Conservation (phyloP, 352 stramenopile genomes). For the Nothophytophthora sp. region DNA sequence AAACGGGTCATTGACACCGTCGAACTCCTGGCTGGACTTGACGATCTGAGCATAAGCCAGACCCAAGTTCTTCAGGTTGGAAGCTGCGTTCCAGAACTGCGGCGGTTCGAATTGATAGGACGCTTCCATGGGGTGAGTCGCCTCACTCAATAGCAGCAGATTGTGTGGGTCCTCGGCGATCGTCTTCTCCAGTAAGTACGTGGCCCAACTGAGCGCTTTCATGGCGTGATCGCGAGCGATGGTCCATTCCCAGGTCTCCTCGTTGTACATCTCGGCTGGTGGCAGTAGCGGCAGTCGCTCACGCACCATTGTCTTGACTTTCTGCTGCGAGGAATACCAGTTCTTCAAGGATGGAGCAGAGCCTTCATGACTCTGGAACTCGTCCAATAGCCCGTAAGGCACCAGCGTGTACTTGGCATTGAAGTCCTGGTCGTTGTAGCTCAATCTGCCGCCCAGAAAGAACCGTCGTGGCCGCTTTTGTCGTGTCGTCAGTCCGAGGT, state of each 20-base stretch:
- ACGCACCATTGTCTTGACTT: conserved; percentile 36
- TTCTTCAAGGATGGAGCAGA: conserved; percentile 21
- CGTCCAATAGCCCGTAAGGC: conserved; percentile 56
- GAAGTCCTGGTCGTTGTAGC: conserved; percentile 62
- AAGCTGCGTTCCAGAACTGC: conserved; percentile 58
- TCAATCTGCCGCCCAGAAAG: conserved; percentile 86
- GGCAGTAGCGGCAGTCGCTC: conserved; percentile 44
- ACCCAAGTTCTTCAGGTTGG: conserved; percentile 93
- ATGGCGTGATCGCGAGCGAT: conserved; percentile 80
- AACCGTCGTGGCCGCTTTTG: conserved; percentile 38
- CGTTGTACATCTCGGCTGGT: conserved; percentile 73
- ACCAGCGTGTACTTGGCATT: conserved; percentile 45
- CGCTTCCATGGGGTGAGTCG: conserved; percentile 69
- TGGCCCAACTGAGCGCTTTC: conserved; percentile 80
- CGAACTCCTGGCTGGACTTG: conserved; percentile 66
- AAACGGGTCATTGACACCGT: conserved; percentile 35
- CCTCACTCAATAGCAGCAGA: conserved; percentile 64
- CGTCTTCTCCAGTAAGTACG: conserved; percentile 87
- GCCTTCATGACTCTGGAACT: conserved; percentile 35
- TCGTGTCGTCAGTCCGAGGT: conserved; percentile 16
- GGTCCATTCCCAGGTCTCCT: conserved; percentile 94
- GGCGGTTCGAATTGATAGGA: conserved; percentile 69
- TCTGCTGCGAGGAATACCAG: conserved; percentile 51
- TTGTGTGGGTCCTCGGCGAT: conserved; percentile 73
- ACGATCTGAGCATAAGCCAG: conserved; percentile 94